Evolutionary conservation across 2,329 filamentous ascomycete genomes (phyloP).

Genomic region (Coleophoma crateriformis): DNA sequence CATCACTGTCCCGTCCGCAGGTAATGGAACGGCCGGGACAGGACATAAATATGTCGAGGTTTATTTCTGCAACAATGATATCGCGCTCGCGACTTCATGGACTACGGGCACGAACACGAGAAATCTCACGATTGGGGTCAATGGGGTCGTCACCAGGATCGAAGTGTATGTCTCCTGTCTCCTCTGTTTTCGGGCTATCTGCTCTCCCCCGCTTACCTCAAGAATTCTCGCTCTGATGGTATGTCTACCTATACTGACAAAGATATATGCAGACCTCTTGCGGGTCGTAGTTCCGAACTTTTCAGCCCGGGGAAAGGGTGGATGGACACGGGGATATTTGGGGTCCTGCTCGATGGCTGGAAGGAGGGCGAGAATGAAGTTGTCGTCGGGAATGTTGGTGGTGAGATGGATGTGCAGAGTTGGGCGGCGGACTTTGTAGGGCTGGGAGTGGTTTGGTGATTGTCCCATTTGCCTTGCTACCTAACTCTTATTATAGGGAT

Average conservation of each 20-base stretch:
- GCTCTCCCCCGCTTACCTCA: neutral
- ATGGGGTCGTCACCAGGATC: slow-evolving; percentile 13
- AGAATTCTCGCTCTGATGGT: neutral
- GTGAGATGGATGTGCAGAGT: slow-evolving; percentile 18
- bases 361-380: slow-evolving; percentile 16
- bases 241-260: neutral
- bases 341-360: slow-evolving; percentile 14
- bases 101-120: slow-evolving; percentile 17
- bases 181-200: neutral
- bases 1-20: slow-evolving; percentile 4
- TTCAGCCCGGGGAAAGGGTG: slow-evolving; percentile 15
- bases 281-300: slow-evolving; percentile 18
- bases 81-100: slow-evolving; percentile 16
- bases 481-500: too few species aligned
- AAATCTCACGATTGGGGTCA: slow-evolving; percentile 19
- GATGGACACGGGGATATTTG: slow-evolving; percentile 19
- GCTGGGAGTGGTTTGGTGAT: slow-evolving; percentile 19
- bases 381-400: slow-evolving; percentile 26
- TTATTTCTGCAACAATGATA: slow-evolving; percentile 21
- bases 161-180: slow-evolving; percentile 6
- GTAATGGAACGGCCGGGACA: too few species aligned
- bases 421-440: slow-evolving; percentile 32
- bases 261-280: slow-evolving; percentile 7
- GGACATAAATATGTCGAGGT: slow-evolving; percentile 11
- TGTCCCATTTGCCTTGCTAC: too few species aligned